Evolutionary conservation across 2,329 filamentous ascomycete genomes (phyloP).

Genomic region (Ascochyta pisi): DNA sequence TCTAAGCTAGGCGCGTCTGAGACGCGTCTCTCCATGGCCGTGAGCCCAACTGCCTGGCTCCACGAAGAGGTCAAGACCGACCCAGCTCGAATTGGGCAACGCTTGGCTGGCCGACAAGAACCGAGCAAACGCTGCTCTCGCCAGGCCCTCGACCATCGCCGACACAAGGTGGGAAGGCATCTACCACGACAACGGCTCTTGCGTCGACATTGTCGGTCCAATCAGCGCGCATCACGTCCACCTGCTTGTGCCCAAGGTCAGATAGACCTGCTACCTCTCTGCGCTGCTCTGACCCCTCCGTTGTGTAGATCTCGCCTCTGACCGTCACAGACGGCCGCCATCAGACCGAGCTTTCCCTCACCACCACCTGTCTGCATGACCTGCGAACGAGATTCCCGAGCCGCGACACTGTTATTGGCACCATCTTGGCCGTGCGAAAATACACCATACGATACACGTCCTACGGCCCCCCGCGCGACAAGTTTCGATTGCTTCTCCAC

Average conservation of each 20-base stretch:
- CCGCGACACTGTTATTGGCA: background rate
- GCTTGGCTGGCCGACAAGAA: slow-evolving; percentile 31
- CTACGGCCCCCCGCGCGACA: slow-evolving; percentile 33
- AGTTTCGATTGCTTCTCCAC: slow-evolving; percentile 33
- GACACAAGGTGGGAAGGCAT: slow-evolving; percentile 29
- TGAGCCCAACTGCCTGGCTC: slow-evolving; percentile 31
- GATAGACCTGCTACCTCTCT: background rate
- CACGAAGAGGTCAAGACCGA: slow-evolving; percentile 25
- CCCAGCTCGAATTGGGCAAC: slow-evolving; percentile 30
- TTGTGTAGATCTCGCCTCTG: slow-evolving; percentile 25
- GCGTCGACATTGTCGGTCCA: slow-evolving; percentile 35
- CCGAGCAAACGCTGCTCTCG: slow-evolving; percentile 10
- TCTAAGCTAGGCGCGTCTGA: slow-evolving; percentile 6
- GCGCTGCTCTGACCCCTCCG: slow-evolving; percentile 1
- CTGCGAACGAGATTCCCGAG: slow-evolving; percentile 15
- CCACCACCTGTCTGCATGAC: slow-evolving; percentile 14
- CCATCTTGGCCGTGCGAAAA: slow-evolving; percentile 19
- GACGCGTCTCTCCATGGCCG: slow-evolving; percentile 22
- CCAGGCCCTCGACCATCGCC: slow-evolving; percentile 3
- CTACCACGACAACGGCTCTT: slow-evolving; percentile 46
- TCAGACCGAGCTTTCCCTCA: slow-evolving; percentile 27
- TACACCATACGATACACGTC: slow-evolving; percentile 37
- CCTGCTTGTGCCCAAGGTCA: slow-evolving; percentile 36
- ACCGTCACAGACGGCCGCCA: slow-evolving; percentile 39
- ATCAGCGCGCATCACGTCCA: slow-evolving; percentile 9